Evolutionary conservation across 2,329 filamentous ascomycete species (phyloP).

Genomic region (Arthrobotrys musiformis): DNA sequence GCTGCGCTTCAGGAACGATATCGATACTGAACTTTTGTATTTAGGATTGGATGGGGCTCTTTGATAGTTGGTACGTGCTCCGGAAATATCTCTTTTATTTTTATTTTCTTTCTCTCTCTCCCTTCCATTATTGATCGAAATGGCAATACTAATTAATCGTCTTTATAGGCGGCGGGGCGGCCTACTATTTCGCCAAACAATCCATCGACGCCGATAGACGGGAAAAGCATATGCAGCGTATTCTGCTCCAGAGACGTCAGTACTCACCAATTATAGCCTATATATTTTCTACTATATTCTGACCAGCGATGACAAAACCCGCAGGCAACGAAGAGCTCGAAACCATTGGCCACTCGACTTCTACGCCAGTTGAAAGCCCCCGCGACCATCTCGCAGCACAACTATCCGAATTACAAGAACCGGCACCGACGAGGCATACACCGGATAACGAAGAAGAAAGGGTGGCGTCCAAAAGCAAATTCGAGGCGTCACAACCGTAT

Average conservation of each 20-base stretch:
- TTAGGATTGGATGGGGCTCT: slow-evolving; percentile 89
- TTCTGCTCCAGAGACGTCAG: slow-evolving; percentile 70
- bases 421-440: slow-evolving; percentile 85
- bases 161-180: slow-evolving; percentile 79
- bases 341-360: slow-evolving; percentile 39
- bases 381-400: slow-evolving; percentile 65
- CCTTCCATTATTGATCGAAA: slow-evolving; percentile 49
- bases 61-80: slow-evolving; percentile 78
- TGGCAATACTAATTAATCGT: background rate
- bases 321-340: slow-evolving; percentile 55
- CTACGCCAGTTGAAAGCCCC: slow-evolving; percentile 58
- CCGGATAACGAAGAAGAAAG: slow-evolving; percentile 76
- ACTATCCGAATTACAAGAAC: slow-evolving; percentile 82
- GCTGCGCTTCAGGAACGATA: background rate
- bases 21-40: background rate
- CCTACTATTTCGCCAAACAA: slow-evolving; percentile 95
- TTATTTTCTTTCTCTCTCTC: too few species aligned
- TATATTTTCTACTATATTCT: slow-evolving; percentile 37
- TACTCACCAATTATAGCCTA: background rate
- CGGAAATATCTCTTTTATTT: background rate
- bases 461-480: slow-evolving; percentile 84
- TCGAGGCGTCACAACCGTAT: slow-evolving; percentile 81
- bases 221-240: slow-evolving; percentile 74
- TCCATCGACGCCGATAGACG: slow-evolving; percentile 91
- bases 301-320: slow-evolving; percentile 61